Conservation (phyloP, 768 basidiomycete genomes). For the Lentinula boryana region DNA sequence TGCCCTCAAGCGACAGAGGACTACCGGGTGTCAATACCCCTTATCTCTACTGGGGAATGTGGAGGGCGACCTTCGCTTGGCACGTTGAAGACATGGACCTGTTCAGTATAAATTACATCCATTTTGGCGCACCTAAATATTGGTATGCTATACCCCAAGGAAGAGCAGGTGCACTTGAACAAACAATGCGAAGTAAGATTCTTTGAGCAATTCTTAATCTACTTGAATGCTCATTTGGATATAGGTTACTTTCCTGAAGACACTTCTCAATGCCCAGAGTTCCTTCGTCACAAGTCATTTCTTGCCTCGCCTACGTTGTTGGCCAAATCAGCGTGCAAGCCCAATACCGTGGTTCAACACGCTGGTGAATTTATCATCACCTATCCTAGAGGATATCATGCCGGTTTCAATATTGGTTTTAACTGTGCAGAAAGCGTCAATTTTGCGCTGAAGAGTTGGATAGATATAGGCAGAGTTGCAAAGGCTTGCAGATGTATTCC, state of each 20-base stretch:
- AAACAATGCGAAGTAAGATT: constrained; percentile 74
- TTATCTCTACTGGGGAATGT: constrained; percentile 99
- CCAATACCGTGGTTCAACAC: constrained; percentile 87
- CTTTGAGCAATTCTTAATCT: neutral
- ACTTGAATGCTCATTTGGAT: constrained; percentile 4
- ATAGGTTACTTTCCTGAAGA: constrained; percentile 88
- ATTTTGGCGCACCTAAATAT: constrained; percentile 94
- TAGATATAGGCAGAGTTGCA: constrained; percentile 81
- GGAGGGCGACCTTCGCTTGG: constrained; percentile 98
- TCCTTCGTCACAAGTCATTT: constrained; percentile 94
- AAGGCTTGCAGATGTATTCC: constrained; percentile 68
- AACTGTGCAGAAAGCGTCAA: constrained; percentile 98
- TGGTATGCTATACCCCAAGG: constrained; percentile 97
- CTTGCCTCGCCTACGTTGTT: constrained; percentile 84
- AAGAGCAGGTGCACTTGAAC: constrained; percentile 76
- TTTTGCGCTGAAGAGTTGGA: constrained; percentile 92
- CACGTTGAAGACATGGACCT: constrained; percentile 99
- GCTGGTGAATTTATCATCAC: constrained; percentile 97
- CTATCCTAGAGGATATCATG: constrained; percentile 91
- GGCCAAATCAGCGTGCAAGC: constrained; percentile 70
- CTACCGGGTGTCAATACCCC: constrained; percentile 96
- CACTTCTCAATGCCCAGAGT: constrained; percentile 81
- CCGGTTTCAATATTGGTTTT: constrained; percentile 93
- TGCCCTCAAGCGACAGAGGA: constrained; percentile 59
- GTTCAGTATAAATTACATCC: constrained; percentile 98